Conservation (phyloP, 2,329 filamentous ascomycete species). For the Botryosphaeria dothidea region DNA sequence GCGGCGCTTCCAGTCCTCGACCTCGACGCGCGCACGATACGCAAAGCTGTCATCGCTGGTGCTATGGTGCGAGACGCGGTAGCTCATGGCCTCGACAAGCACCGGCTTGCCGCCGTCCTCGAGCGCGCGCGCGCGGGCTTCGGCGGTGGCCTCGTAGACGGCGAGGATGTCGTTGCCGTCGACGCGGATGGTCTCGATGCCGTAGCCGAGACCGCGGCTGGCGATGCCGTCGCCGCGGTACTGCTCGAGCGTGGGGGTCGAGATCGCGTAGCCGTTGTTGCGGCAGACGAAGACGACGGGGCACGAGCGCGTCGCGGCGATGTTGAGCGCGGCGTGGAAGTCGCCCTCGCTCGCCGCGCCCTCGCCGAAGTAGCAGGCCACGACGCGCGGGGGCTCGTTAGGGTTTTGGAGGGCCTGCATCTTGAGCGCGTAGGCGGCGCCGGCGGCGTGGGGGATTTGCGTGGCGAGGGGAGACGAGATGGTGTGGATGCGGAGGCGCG, state of each 20-base stretch:
- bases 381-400: slow-evolving; percentile 58
- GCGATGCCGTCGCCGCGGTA: slow-evolving; percentile 92
- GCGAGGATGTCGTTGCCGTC: slow-evolving; percentile 96
- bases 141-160: slow-evolving; percentile 75
- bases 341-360: slow-evolving; percentile 89
- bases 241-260: slow-evolving; percentile 84
- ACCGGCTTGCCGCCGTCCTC: slow-evolving; percentile 79
- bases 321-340: slow-evolving; percentile 88
- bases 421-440: slow-evolving; percentile 85
- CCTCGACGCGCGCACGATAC: slow-evolving; percentile 88
- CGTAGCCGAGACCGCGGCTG: slow-evolving; percentile 81
- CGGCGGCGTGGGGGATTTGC: slow-evolving; percentile 84
- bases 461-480: slow-evolving; percentile 85
- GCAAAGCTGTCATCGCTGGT: slow-evolving; percentile 97
- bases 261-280: slow-evolving; percentile 92
- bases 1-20: slow-evolving; percentile 88
- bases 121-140: slow-evolving; percentile 76
- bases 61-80: slow-evolving; percentile 96
- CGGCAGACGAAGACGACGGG: slow-evolving; percentile 88
- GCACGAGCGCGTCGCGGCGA: slow-evolving; percentile 84
- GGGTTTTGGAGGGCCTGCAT: slow-evolving; percentile 74
- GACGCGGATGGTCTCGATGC: slow-evolving; percentile 89
- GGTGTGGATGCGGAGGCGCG: slow-evolving; percentile 83
- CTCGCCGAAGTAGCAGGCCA: slow-evolving; percentile 86
- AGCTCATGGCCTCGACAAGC: slow-evolving; percentile 93